Evolutionary conservation across 441 rosid species (phyloP).

Genomic region (Croton setiger): DNA sequence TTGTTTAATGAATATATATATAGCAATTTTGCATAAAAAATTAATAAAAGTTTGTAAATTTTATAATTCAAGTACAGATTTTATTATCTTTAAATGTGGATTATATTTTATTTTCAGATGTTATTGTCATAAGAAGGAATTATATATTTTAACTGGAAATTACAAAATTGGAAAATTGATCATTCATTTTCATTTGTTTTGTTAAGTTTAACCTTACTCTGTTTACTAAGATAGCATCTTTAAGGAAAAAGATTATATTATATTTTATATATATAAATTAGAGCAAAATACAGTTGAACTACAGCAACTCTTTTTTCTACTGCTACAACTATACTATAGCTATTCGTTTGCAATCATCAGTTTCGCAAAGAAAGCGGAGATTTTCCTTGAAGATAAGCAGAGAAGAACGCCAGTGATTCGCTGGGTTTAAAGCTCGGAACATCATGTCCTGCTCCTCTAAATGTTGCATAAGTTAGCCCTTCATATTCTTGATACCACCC

Average conservation of each 20-base stretch:
- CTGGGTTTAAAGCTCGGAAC: slow-evolving; percentile 90
- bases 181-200: not conserved
- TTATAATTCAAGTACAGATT: too few species aligned
- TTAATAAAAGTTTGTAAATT: too few species aligned
- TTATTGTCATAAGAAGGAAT: too few species aligned
- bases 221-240: not conserved
- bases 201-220: not conserved
- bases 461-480: slow-evolving; percentile 83
- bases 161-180: not conserved
- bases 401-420: slow-evolving; percentile 73
- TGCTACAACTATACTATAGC: not conserved
- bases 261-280: too few species aligned
- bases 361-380: slow-evolving; percentile 41
- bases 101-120: too few species aligned
- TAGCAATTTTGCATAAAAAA: too few species aligned
- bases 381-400: slow-evolving; percentile 63
- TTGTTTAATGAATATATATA: too few species aligned
- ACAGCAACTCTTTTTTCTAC: slow-evolving; percentile 4
- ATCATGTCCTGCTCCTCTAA: slow-evolving; percentile 97
- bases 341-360: not conserved
- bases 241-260: too few species aligned
- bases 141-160: not conserved
- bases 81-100: too few species aligned
- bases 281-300: not conserved
- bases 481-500: slow-evolving; percentile 94